phyloP scores from a whole-genome alignment of 202 grass and related monocot genomes.

The Musa balbisiana region DNA sequence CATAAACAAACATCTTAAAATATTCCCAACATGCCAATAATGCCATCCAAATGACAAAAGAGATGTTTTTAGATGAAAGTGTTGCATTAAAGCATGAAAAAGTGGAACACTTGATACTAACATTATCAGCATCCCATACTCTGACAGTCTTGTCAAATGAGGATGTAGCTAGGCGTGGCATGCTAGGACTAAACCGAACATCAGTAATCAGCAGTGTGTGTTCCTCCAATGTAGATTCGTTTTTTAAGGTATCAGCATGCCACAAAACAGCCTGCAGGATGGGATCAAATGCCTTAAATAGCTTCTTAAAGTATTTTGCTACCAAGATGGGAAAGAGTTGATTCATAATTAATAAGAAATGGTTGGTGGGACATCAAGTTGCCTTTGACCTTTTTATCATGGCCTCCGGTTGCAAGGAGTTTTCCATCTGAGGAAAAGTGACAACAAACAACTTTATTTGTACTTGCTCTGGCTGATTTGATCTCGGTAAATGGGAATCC shows the following conservation, averaged over 20 bases:
- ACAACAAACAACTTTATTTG: constrained; percentile 78
- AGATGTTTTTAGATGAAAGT: not conserved
- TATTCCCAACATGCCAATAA: not conserved
- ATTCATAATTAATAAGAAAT: not conserved
- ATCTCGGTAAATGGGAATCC: constrained; percentile 79
- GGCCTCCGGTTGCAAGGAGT: constrained; percentile 91
- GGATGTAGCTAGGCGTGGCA: constrained; percentile 93
- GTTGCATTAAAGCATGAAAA: not conserved
- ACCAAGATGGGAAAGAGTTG: not conserved
- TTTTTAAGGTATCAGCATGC: constrained; percentile 65
- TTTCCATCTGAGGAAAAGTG: constrained; percentile 92
- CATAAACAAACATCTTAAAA: not conserved
- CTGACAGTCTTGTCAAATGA: constrained; percentile 98
- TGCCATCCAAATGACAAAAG: not conserved
- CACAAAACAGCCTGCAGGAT: constrained; percentile 64
- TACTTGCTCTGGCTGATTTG: constrained; percentile 48
- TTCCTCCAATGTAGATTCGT: constrained; percentile 72
- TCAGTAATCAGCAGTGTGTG: constrained; percentile 79
- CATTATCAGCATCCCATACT: constrained; percentile 99
- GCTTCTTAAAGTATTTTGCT: not conserved
- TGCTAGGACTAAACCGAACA: constrained; percentile 97
- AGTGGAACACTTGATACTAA: constrained; percentile 32
- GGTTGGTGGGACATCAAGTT: not conserved
- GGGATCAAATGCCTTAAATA: not conserved
- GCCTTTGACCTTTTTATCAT: constrained; percentile 84